A percentile compares a stretch with the other conserved stretches of the same genome.
Evolutionary conservation across 305 asterid species (phyloP).

Genomic region (Fraxinus latifolia): DNA sequence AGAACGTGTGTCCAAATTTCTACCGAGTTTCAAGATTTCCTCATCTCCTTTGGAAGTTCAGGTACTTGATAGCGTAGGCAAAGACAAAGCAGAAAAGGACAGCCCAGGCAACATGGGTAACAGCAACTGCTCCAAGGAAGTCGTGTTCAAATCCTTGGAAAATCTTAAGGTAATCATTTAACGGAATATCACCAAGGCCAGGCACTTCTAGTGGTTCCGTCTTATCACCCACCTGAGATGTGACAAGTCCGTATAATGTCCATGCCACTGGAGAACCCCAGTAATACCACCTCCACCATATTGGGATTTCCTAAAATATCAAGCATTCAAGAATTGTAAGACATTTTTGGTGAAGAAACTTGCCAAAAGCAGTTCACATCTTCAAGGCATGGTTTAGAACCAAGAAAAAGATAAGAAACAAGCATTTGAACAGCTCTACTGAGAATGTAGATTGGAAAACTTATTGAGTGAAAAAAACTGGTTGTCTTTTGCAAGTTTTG

Average conservation of each 20-base stretch:
- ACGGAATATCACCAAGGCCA: conserved; percentile 35
- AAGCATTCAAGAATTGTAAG: not conserved
- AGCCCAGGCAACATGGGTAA: conserved; percentile 71
- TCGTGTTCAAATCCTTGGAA: conserved; percentile 58
- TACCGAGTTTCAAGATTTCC: not conserved
- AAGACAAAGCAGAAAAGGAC: conserved; percentile 65
- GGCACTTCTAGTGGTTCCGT: conserved; percentile 42
- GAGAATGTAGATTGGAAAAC: not conserved
- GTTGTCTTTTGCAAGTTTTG: not conserved
- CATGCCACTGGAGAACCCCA: conserved; percentile 93
- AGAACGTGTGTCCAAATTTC: not conserved
- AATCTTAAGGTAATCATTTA: conserved; percentile 43
- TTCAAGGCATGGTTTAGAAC: not conserved
- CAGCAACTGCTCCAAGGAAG: conserved; percentile 72
- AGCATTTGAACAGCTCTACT: not conserved
- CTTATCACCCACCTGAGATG: conserved; percentile 76
- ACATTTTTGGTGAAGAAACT: not conserved
- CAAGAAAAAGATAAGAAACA: not conserved
- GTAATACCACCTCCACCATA: conserved; percentile 99
- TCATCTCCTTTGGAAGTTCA: conserved; percentile 87
- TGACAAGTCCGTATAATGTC: conserved; percentile 84
- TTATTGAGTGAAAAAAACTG: not conserved
- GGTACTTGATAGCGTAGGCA: conserved; percentile 72
- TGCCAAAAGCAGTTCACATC: not conserved
- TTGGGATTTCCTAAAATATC: conserved; percentile 67